phyloP scores from a whole-genome alignment of 192 early-diverging fungal genomes.

The Mortierella claussenii region DNA sequence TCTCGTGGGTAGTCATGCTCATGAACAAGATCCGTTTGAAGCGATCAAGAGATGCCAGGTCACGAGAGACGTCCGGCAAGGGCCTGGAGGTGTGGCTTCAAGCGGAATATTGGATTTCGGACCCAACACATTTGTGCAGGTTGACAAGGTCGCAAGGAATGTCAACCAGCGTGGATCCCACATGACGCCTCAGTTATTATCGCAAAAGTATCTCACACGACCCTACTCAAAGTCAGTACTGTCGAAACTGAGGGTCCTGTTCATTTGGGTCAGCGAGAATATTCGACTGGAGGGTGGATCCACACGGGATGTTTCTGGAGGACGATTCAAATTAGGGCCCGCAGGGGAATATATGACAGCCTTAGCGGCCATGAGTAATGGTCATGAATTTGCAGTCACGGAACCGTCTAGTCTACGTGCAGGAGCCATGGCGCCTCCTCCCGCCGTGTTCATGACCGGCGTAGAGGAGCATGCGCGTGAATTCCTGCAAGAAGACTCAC shows the following conservation, averaged over 20 bases:
- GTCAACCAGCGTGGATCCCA: conserved; percentile 67
- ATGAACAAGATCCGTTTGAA: conserved; percentile 32
- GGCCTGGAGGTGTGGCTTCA: background rate
- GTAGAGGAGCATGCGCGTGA: conserved; percentile 31
- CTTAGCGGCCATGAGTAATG: background rate
- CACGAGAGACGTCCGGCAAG: conserved; percentile 9
- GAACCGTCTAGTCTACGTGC: conserved; percentile 7
- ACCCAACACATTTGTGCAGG: conserved; percentile 60
- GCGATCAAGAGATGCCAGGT: conserved; percentile 19
- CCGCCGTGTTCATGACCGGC: conserved; percentile 26
- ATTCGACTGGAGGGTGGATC: conserved; percentile 57
- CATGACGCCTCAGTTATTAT: conserved; percentile 69
- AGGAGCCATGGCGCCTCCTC: background rate
- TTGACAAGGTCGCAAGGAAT: conserved; percentile 74
- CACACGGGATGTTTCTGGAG: conserved; percentile 40
- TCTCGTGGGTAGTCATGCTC: no score
- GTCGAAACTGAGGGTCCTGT: conserved; percentile 70
- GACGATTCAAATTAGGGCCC: conserved; percentile 39
- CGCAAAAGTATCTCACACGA: conserved; percentile 71
- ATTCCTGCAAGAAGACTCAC: conserved; percentile 48
- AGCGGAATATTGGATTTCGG: conserved; percentile 20
- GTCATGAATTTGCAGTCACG: background rate
- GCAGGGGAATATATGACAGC: conserved; percentile 22
- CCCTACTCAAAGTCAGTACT: conserved; percentile 68
- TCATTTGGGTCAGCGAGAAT: conserved; percentile 77